Percentiles rank a stretch among this genome's conserved stretches.
Evolutionary conservation across 2,329 filamentous ascomycete genomes (phyloP).

Genomic region (Pyricularia sp.): DNA sequence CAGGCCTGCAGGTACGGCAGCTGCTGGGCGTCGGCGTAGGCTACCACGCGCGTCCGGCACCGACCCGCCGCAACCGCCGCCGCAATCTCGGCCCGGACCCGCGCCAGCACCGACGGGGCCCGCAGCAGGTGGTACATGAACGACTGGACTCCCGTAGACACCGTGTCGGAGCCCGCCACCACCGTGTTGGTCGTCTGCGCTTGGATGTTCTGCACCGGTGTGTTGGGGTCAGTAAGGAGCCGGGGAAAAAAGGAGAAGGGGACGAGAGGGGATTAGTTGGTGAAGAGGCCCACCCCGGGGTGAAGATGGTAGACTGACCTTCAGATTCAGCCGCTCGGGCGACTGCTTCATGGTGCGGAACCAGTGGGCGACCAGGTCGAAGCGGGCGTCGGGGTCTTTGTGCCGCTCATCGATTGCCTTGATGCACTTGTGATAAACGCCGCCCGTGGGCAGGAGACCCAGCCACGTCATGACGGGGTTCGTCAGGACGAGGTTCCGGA

Average conservation of each 20-base stretch:
- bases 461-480: conserved; percentile 20
- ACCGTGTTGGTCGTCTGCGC: conserved; percentile 8
- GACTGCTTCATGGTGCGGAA: conserved; percentile 11
- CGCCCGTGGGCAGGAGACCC: conserved; percentile 17
- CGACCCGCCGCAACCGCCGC: conserved; percentile 7
- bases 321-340: conserved; percentile 11
- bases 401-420: conserved; percentile 14
- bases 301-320: conserved; percentile 13
- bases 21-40: conserved; percentile 17
- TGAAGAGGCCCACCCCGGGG: too few species aligned
- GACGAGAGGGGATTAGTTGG: too few species aligned
- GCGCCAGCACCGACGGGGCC: conserved; percentile 11
- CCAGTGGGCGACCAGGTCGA: conserved; percentile 18
- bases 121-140: conserved; percentile 18
- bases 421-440: conserved; percentile 16
- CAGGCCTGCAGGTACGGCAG: conserved; percentile 23
- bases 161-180: conserved; percentile 14
- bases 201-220: background rate
- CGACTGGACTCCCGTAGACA: conserved; percentile 14
- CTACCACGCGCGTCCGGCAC: conserved; percentile 9
- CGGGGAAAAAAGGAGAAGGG: too few species aligned
- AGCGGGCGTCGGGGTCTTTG: conserved; percentile 14
- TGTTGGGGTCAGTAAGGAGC: background rate
- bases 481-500: conserved; percentile 16
- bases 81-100: conserved; percentile 14